phyloP scores from a whole-genome alignment of 169 alveolate genomes.

The Eimeria necatrix region DNA sequence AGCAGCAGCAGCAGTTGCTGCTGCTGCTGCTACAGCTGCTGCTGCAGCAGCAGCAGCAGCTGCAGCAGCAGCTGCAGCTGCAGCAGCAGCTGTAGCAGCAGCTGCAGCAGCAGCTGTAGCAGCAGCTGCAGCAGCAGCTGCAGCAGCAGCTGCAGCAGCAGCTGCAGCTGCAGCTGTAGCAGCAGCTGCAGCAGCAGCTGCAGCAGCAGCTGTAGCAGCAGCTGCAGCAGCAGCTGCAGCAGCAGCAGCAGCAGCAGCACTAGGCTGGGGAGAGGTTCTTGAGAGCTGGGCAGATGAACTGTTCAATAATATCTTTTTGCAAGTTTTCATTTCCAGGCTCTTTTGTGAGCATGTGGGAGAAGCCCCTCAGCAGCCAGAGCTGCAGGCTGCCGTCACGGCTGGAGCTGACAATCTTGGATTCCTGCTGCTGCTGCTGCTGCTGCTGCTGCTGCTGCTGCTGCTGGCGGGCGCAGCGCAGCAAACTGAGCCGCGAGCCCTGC shows the following conservation, averaged over 20 bases:
- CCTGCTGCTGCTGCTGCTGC: not conserved
- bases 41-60: not conserved
- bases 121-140: too few relatives aligned
- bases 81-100: too few relatives aligned
- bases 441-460: too few relatives aligned
- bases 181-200: too few relatives aligned
- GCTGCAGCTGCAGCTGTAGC: too few relatives aligned
- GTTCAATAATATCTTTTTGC: not conserved
- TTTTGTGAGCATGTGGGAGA: not conserved
- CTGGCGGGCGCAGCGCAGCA: too few relatives aligned
- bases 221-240: too few relatives aligned
- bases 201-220: too few relatives aligned
- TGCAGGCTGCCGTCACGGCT: not conserved
- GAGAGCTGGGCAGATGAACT: not conserved
- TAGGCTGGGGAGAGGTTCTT: not conserved
- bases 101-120: not conserved
- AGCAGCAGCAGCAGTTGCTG: too few relatives aligned
- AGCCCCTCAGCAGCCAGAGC: constrained; percentile 57
- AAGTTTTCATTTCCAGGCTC: constrained; percentile 15
- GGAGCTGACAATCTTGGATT: not conserved
- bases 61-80: too few relatives aligned
- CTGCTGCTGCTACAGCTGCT: too few relatives aligned
- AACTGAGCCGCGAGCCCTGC: not conserved
- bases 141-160: not conserved
- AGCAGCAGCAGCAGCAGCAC: not conserved